These are phyloP conservation scores for Tricholomella constricta DNA, from an alignment of 768 basidiomycete species.

Conservation along the genomic window DNA sequence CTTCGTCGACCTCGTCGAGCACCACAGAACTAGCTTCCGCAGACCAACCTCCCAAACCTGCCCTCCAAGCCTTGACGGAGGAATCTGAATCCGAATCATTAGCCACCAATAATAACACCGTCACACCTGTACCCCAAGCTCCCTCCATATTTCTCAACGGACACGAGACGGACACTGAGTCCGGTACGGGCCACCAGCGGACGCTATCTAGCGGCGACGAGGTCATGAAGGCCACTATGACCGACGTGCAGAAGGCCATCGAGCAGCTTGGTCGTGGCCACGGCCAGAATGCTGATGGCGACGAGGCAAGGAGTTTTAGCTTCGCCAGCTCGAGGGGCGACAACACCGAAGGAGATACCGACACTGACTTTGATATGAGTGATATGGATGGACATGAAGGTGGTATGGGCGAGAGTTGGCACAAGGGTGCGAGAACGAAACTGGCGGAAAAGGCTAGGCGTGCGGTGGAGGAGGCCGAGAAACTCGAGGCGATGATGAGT, in stretches of 20 bases:
- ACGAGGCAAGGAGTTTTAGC: constrained; percentile 71
- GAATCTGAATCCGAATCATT: constrained; percentile 43
- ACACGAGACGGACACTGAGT: constrained; percentile 24
- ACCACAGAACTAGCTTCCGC: constrained; percentile 18
- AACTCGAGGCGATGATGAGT: constrained; percentile 43
- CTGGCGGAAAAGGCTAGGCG: constrained; percentile 70
- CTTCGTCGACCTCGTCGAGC: constrained; percentile 26
- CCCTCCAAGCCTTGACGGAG: constrained; percentile 49
- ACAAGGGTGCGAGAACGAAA: constrained; percentile 63
- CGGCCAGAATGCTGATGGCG: constrained; percentile 39
- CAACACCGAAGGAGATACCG: constrained; percentile 61
- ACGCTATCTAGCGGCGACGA: constrained; percentile 39
- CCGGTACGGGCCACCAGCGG: constrained; percentile 23
- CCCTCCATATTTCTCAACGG: constrained; percentile 33
- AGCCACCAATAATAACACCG: constrained; percentile 27
- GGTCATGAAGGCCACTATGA: constrained; percentile 86
- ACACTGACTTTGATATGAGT: constrained; percentile 50
- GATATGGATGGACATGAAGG: constrained; percentile 45
- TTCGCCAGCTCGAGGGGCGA: constrained; percentile 70
- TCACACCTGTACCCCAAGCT: constrained; percentile 39
- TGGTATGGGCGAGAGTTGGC: constrained; percentile 53
- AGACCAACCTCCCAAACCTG: constrained; percentile 18
- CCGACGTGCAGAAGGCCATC: constrained; percentile 88
- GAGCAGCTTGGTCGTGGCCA: constrained; percentile 72
- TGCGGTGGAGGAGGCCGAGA: constrained; percentile 60